A percentile compares a stretch with the other conserved stretches of the same genome.
These are phyloP conservation scores for Cutaneotrichosporon sp. DNA, from an alignment of 1,284 basidiomycete genomes.

Conservation along the genomic window DNA sequence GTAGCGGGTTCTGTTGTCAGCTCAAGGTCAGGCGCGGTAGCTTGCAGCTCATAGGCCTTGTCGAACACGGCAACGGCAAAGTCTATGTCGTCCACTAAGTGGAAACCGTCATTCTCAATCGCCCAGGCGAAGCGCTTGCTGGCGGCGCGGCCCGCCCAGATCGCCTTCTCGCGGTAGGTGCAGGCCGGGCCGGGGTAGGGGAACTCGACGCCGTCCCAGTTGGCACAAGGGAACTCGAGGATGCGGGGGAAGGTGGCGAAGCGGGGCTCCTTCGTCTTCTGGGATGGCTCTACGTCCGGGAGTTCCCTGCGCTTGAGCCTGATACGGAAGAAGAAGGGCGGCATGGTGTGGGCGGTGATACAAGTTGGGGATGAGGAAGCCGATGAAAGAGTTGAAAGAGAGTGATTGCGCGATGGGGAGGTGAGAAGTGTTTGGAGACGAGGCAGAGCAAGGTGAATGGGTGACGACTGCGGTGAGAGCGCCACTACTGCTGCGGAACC, in stretches of 20 bases:
- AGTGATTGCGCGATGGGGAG: too few relatives aligned
- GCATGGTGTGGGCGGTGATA: too few relatives aligned
- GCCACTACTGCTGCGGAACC: too few relatives aligned
- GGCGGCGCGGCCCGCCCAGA: background rate
- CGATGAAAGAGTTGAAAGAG: too few relatives aligned
- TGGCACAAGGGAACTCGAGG: background rate
- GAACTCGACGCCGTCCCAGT: background rate
- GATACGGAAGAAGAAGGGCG: too few relatives aligned
- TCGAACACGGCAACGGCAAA: background rate
- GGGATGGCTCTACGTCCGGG: too few relatives aligned
- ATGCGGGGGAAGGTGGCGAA: background rate
- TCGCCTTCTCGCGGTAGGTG: background rate
- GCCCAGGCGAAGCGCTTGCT: background rate
- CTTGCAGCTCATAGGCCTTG: background rate
- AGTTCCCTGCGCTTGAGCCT: too few relatives aligned
- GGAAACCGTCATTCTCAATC: background rate
- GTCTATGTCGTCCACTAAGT: background rate
- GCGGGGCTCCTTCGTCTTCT: background rate
- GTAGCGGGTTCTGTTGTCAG: background rate
- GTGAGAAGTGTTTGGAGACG: too few relatives aligned
- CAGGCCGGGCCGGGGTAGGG: background rate
- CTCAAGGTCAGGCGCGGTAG: background rate
- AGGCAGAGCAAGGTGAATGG: too few relatives aligned
- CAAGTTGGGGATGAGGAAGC: too few relatives aligned
- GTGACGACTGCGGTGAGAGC: too few relatives aligned